Evolutionary conservation across 2,329 filamentous ascomycete genomes (phyloP).

Genomic region (Colletotrichum sp.): DNA sequence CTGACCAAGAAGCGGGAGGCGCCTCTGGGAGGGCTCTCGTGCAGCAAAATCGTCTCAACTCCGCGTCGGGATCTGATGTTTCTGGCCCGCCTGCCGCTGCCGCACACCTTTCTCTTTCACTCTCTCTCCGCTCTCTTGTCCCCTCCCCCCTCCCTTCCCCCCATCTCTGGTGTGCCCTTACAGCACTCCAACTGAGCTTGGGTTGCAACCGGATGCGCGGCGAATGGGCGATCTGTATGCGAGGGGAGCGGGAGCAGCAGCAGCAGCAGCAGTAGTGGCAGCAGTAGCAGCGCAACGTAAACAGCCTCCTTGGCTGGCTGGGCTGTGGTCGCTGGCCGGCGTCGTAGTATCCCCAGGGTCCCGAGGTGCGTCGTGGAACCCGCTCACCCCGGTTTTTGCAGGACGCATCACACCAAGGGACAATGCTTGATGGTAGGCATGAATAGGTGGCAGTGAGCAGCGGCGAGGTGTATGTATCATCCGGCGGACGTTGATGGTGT

Average conservation of each 20-base stretch:
- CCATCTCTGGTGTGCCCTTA: background rate
- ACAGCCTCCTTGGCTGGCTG: background rate
- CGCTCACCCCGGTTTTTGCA: background rate
- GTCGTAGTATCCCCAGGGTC: background rate
- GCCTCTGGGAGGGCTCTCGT: background rate
- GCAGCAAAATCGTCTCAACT: constrained; percentile 17
- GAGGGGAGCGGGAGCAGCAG: constrained; percentile 2
- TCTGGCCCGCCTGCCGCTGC: background rate
- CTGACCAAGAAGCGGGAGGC: constrained; percentile 18
- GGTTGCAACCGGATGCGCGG: constrained; percentile 14
- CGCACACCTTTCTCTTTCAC: background rate
- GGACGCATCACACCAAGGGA: background rate
- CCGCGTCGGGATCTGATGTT: constrained; percentile 5
- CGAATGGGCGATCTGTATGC: constrained; percentile 14
- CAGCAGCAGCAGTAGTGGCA: background rate
- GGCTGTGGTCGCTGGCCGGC: background rate
- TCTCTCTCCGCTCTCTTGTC: background rate
- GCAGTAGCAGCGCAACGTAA: background rate
- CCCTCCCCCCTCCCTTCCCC: background rate
- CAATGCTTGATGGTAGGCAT: background rate
- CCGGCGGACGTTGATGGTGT: background rate
- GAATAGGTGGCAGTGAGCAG: background rate
- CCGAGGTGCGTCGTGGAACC: background rate
- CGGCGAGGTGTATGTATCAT: background rate
- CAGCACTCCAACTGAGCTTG: background rate